These are phyloP conservation scores for Exserohilum turcica DNA, from an alignment of 2,329 filamentous ascomycete genomes.

Conservation along the genomic window DNA sequence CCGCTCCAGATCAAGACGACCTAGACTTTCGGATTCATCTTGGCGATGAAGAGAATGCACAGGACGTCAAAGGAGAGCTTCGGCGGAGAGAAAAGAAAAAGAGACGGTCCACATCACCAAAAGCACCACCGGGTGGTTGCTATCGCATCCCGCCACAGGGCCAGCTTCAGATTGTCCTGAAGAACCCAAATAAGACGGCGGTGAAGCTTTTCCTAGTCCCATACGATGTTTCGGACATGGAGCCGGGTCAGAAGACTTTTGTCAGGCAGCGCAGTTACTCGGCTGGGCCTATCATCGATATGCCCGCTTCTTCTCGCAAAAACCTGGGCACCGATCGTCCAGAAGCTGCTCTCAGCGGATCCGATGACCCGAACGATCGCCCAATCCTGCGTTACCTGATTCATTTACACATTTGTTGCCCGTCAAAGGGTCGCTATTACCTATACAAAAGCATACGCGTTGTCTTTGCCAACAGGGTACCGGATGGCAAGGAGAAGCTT, in stretches of 20 bases:
- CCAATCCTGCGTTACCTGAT: conserved; percentile 87
- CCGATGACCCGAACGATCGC: conserved; percentile 61
- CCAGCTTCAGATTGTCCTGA: conserved; percentile 94
- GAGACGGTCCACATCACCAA: conserved; percentile 61
- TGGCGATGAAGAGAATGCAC: conserved; percentile 20
- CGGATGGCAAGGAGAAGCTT: conserved; percentile 91
- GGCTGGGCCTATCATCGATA: conserved; percentile 80
- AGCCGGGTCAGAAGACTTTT: conserved; percentile 92
- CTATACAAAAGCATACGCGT: conserved; percentile 91
- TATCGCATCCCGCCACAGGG: conserved; percentile 94
- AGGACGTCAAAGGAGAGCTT: conserved; percentile 39
- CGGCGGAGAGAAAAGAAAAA: conserved; percentile 62
- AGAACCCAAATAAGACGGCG: conserved; percentile 97
- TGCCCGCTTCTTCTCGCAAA: conserved; percentile 56
- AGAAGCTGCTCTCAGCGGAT: conserved; percentile 58
- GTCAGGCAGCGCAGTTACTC: conserved; percentile 94
- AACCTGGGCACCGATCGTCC: conserved; percentile 59
- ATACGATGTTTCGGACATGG: conserved; percentile 91
- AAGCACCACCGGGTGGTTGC: conserved; percentile 80
- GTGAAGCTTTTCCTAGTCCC: conserved; percentile 95
- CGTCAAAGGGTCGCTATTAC: conserved; percentile 81
- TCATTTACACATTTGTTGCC: conserved; percentile 91
- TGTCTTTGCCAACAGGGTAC: conserved; percentile 94
- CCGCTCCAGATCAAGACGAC: conserved; percentile 33
- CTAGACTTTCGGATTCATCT: conserved; percentile 28